phyloP scores from a whole-genome alignment of 768 basidiomycete species.

The Hebeloma cylindrosporum region DNA sequence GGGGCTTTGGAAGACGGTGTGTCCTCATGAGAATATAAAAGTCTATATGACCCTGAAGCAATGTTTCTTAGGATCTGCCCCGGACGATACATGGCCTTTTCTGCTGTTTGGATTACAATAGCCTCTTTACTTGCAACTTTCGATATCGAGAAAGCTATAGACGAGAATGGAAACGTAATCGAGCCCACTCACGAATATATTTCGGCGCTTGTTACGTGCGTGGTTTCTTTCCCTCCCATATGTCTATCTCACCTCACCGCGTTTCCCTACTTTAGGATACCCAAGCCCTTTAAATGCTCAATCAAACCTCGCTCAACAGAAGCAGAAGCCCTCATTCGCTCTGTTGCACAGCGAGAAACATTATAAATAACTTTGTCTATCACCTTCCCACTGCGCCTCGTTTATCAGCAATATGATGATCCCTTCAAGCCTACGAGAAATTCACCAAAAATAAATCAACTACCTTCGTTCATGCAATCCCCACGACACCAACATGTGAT shows the following conservation, averaged over 20 bases:
- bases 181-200: conserved; percentile 4
- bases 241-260: not conserved
- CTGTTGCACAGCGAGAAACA: conserved; percentile 7
- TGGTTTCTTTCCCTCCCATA: not conserved
- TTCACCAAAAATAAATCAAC: too few species aligned
- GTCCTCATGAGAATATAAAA: not conserved
- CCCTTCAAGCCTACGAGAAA: too few species aligned
- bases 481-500: too few species aligned
- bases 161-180: conserved; percentile 4
- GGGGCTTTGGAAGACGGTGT: conserved; percentile 31
- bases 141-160: conserved; percentile 1
- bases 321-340: conserved; percentile 17
- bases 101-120: conserved; percentile 3
- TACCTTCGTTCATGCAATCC: too few species aligned
- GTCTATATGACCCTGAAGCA: not conserved
- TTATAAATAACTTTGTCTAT: conserved; percentile 2
- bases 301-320: conserved; percentile 21
- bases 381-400: too few species aligned
- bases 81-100: conserved; percentile 6
- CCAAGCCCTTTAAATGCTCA: conserved; percentile 20
- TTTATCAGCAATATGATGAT: too few species aligned
- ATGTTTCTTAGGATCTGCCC: conserved; percentile 2
- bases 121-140: not conserved
- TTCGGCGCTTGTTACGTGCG: conserved; percentile 12
- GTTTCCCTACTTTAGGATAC: conserved; percentile 8